Conservation (phyloP, 202 grass and related monocot species). For the Panicum virgatum region DNA sequence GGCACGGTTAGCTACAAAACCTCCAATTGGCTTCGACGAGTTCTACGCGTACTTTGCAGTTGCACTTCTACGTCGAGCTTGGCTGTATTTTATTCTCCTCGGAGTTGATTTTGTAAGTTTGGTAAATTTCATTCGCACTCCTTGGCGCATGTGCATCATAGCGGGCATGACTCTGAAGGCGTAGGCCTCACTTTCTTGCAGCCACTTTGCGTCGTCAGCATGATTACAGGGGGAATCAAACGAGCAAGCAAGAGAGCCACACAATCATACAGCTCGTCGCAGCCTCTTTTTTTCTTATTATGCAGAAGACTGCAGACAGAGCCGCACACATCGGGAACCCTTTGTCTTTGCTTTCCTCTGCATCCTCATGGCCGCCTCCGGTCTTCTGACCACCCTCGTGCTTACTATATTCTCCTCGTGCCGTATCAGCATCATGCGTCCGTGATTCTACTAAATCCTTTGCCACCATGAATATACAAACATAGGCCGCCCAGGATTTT, state of each 20-base stretch:
- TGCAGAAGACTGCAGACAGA: constrained; percentile 40
- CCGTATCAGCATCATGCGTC: constrained; percentile 40
- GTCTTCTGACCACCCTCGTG: constrained; percentile 25
- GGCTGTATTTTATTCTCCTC: background rate
- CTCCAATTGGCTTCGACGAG: background rate
- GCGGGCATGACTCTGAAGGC: constrained; percentile 27
- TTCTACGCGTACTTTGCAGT: background rate
- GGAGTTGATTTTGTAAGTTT: background rate
- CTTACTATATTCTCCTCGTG: constrained; percentile 52
- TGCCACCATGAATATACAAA: constrained; percentile 20
- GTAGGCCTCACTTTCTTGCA: constrained; percentile 27
- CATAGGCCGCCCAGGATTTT: background rate
- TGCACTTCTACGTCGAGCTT: background rate
- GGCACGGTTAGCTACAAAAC: background rate
- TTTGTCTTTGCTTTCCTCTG: constrained; percentile 56
- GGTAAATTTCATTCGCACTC: background rate
- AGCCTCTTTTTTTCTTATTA: background rate
- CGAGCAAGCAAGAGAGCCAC: constrained; percentile 35
- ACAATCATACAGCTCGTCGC: constrained; percentile 31
- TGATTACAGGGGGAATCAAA: constrained; percentile 53
- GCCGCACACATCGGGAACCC: constrained; percentile 41
- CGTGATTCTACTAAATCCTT: constrained; percentile 29
- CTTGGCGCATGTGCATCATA: constrained; percentile 35
- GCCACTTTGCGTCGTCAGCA: constrained; percentile 44
- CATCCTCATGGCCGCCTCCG: constrained; percentile 46